Percentiles rank a stretch among this genome's conserved stretches.
These are phyloP conservation scores for Ascomycota sp. DNA, from an alignment of 2,329 filamentous ascomycete genomes.

Conservation along the genomic window DNA sequence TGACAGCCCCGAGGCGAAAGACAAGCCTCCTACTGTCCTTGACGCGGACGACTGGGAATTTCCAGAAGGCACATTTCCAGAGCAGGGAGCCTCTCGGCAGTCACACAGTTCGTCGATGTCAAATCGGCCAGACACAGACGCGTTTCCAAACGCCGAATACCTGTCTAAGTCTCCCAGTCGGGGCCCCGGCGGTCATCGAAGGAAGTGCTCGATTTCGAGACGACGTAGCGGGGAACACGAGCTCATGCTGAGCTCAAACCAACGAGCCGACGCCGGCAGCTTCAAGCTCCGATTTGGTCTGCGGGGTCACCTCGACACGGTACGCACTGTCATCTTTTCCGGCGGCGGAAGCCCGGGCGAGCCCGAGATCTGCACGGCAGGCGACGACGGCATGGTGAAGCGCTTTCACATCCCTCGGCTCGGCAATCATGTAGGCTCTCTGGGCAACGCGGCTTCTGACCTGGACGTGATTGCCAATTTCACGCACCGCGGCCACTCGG, in stretches of 20 bases:
- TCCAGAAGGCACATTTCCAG: conserved; percentile 51
- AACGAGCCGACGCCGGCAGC: conserved; percentile 49
- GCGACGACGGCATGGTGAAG: conserved; percentile 91
- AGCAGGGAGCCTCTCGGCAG: conserved; percentile 24
- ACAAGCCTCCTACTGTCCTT: conserved; percentile 23
- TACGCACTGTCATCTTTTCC: conserved; percentile 88
- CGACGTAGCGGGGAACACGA: conserved; percentile 51
- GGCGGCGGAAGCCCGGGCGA: conserved; percentile 89
- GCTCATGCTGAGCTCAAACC: conserved; percentile 25
- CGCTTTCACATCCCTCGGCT: conserved; percentile 88
- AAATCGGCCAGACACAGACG: conserved; percentile 66
- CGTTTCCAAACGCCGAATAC: conserved; percentile 66
- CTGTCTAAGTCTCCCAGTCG: conserved; percentile 63
- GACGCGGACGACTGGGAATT: conserved; percentile 82
- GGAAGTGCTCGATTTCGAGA: conserved; percentile 61
- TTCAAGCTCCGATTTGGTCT: conserved; percentile 91
- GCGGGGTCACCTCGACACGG: conserved; percentile 79
- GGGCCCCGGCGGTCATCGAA: conserved; percentile 46
- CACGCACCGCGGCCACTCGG: conserved; percentile 85
- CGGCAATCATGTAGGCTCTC: conserved; percentile 26
- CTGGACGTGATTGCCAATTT: conserved; percentile 86
- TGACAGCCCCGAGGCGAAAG: conserved; percentile 19
- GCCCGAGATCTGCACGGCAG: conserved; percentile 88
- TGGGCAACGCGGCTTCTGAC: conserved; percentile 43
- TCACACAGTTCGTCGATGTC: conserved; percentile 22